Conservation (phyloP, 1,284 basidiomycete genomes). For the Moesziomyces parantarcticus region DNA sequence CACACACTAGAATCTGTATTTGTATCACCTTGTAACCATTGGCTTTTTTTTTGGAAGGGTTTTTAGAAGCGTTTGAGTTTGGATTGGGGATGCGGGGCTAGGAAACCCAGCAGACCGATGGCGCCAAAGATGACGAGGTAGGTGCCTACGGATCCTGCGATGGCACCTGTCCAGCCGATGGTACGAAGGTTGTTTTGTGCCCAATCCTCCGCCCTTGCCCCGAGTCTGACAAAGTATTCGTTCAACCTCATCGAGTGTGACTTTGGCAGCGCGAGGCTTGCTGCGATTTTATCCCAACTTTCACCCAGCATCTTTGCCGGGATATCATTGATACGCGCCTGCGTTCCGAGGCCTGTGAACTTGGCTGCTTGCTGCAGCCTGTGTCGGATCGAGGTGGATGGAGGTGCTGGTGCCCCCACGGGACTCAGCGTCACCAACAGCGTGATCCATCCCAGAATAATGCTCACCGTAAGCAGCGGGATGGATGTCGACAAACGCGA, state of each 20-base stretch:
- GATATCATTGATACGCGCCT: constrained; percentile 7
- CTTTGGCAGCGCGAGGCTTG: neutral
- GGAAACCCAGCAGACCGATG: constrained; percentile 30
- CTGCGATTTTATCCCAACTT: constrained; percentile 9
- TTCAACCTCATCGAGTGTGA: neutral
- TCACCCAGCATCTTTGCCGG: constrained; percentile 5
- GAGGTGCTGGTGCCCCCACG: constrained; percentile 39
- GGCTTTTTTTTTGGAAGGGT: too few species aligned
- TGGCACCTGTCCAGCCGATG: constrained; percentile 43
- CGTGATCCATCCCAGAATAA: constrained; percentile 36
- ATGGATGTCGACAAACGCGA: constrained; percentile 15
- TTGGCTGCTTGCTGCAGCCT: constrained; percentile 21
- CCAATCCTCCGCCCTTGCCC: constrained; percentile 28
- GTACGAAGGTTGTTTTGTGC: constrained; percentile 11
- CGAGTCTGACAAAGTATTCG: constrained; percentile 10
- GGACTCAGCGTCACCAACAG: constrained; percentile 39
- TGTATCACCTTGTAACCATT: neutral
- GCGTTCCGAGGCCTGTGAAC: constrained; percentile 4
- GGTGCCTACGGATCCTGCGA: constrained; percentile 15
- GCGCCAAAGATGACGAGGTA: constrained; percentile 37
- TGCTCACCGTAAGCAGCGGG: constrained; percentile 34
- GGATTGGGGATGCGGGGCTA: constrained; percentile 14
- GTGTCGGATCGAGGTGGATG: constrained; percentile 3
- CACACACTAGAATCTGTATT: too few species aligned
- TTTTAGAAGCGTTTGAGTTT: constrained; percentile 22